phyloP scores from a whole-genome alignment of 345 rosid genomes.

The Gossypium rotundifolium region DNA sequence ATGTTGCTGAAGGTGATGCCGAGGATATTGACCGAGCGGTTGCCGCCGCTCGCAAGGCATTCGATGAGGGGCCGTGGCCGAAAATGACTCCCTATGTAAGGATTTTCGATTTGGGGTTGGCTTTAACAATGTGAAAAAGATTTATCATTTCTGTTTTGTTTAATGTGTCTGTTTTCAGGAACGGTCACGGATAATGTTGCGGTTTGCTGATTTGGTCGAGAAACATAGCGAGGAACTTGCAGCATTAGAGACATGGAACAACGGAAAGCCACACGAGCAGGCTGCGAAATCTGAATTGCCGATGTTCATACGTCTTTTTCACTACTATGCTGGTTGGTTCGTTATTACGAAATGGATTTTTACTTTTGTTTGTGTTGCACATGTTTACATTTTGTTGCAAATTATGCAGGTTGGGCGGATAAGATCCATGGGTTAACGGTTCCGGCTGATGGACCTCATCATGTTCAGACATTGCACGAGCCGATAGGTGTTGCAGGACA shows the following conservation, averaged over 20 bases:
- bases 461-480: slow-evolving; percentile 43
- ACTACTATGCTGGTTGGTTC: slow-evolving; percentile 28
- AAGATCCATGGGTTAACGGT: slow-evolving; percentile 44
- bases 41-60: slow-evolving; percentile 70
- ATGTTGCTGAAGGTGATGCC: slow-evolving; percentile 65
- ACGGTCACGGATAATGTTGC: slow-evolving; percentile 63
- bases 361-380: neutral
- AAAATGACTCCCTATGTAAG: slow-evolving; percentile 58
- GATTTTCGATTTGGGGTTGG: neutral
- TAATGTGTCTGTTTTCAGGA: slow-evolving; percentile 46
- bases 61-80: slow-evolving; percentile 81
- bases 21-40: slow-evolving; percentile 66
- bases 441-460: slow-evolving; percentile 42
- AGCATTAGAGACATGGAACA: slow-evolving; percentile 87
- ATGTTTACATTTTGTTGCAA: neutral
- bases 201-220: slow-evolving; percentile 81
- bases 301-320: slow-evolving; percentile 62
- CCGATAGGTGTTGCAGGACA: slow-evolving; percentile 53
- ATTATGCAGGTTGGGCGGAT: slow-evolving; percentile 43
- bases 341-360: neutral
- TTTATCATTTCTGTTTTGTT: neutral
- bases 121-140: neutral
- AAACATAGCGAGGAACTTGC: slow-evolving; percentile 83
- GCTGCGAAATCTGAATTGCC: slow-evolving; percentile 58
- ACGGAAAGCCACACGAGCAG: slow-evolving; percentile 84